Percentiles rank a stretch among this genome's conserved stretches.
Conservation (phyloP, 352 stramenopile genomes). For the Phytophthora pseudosyringae region DNA sequence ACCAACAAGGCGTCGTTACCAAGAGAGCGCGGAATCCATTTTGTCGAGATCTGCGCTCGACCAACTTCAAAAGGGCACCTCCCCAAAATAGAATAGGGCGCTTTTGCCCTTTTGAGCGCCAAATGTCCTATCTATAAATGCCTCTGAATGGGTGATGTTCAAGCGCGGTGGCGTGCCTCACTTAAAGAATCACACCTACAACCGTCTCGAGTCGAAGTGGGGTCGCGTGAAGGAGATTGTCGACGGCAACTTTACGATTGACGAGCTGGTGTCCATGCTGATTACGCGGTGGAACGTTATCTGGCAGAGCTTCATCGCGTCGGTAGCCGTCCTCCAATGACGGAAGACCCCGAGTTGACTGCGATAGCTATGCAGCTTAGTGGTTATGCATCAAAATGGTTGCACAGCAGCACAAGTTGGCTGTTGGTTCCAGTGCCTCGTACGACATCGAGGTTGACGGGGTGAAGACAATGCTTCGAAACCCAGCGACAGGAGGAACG, state of each 20-base stretch:
- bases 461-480: background rate
- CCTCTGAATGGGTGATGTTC: constrained; percentile 14
- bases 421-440: background rate
- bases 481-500: background rate
- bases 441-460: constrained; percentile 8
- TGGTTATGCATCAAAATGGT: constrained; percentile 5
- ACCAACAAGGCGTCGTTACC: too few species aligned
- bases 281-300: constrained; percentile 4
- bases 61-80: too few species aligned
- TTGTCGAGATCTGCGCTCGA: too few species aligned
- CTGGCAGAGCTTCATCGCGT: constrained; percentile 7
- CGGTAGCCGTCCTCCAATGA: background rate
- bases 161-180: constrained; percentile 10
- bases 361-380: constrained; percentile 1
- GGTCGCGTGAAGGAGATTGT: constrained; percentile 13
- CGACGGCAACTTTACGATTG: constrained; percentile 4
- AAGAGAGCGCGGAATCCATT: too few species aligned
- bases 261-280: constrained; percentile 10
- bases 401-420: background rate
- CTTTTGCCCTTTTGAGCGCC: too few species aligned
- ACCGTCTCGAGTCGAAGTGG: constrained; percentile 16
- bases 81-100: too few species aligned
- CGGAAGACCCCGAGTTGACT: constrained; percentile 6
- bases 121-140: too few species aligned
- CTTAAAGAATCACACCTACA: constrained; percentile 16